Evolutionary conservation across 192 early-diverging fungal species (phyloP).

Genomic region (Linnemannia zychae): DNA sequence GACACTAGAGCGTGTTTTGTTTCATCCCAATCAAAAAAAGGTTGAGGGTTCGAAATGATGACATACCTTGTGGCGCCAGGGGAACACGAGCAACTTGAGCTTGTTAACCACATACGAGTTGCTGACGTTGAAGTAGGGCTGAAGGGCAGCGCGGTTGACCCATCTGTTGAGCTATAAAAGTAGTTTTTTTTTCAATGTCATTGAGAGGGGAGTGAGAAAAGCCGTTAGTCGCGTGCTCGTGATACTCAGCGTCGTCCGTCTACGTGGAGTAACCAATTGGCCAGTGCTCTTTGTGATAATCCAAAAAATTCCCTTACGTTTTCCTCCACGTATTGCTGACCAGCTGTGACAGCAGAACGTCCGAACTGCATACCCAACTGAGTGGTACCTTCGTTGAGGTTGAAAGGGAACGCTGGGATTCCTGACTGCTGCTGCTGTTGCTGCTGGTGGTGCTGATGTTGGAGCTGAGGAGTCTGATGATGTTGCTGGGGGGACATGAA

Average conservation of each 20-base stretch:
- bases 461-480: constrained; percentile 14
- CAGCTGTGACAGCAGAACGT: constrained; percentile 82
- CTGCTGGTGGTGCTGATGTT: constrained; percentile 30
- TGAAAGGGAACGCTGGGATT: constrained; percentile 63
- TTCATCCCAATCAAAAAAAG: neutral
- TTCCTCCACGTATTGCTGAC: constrained; percentile 89
- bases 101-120: constrained; percentile 95
- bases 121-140: constrained; percentile 96
- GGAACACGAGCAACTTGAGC: constrained; percentile 86
- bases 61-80: constrained; percentile 85
- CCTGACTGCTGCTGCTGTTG: constrained; percentile 36
- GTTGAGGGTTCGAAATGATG: neutral
- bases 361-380: constrained; percentile 98
- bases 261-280: neutral
- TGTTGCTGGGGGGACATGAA: constrained; percentile 50
- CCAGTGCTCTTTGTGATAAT: constrained; percentile 11
- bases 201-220: neutral
- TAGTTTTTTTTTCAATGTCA: neutral
- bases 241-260: neutral
- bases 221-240: neutral
- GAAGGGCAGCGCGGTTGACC: constrained; percentile 87
- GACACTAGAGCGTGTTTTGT: neutral
- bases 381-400: constrained; percentile 77
- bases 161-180: constrained; percentile 78
- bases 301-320: constrained; percentile 76